Percentiles rank a stretch among this genome's conserved stretches.
These are phyloP conservation scores for Pleurotus cornucopiae DNA, from an alignment of 768 basidiomycete species.

Conservation along the genomic window DNA sequence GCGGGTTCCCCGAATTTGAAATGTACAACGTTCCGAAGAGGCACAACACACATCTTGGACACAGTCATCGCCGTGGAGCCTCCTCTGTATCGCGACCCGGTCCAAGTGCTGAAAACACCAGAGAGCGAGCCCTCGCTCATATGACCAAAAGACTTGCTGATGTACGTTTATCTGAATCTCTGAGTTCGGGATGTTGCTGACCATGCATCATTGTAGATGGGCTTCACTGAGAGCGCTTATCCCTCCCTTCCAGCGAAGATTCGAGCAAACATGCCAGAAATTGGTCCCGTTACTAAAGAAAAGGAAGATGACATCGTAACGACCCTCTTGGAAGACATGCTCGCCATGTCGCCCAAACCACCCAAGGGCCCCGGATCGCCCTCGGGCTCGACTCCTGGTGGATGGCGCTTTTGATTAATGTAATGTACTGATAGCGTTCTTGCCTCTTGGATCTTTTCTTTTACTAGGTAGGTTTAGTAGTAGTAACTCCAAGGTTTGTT, in stretches of 20 bases:
- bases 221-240: conserved; percentile 58
- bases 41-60: conserved; percentile 38
- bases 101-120: conserved; percentile 11
- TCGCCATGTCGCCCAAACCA: conserved; percentile 37
- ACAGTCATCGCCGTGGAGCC: conserved; percentile 17
- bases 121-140: conserved; percentile 39
- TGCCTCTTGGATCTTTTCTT: not conserved
- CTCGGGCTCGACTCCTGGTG: conserved; percentile 35
- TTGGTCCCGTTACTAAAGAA: conserved; percentile 42
- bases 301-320: conserved; percentile 65
- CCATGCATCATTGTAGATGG: conserved; percentile 48
- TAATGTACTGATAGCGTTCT: conserved; percentile 5
- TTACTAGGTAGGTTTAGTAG: not conserved
- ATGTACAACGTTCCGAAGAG: conserved; percentile 54
- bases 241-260: conserved; percentile 50
- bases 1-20: conserved; percentile 58
- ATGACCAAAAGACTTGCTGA: conserved; percentile 60
- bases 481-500: not conserved
- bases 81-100: conserved; percentile 17
- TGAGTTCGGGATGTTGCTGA: conserved; percentile 4
- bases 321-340: conserved; percentile 53
- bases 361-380: conserved; percentile 33
- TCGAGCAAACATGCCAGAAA: conserved; percentile 41
- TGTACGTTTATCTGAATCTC: conserved; percentile 34
- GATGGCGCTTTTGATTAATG: conserved; percentile 32